Base-by-base conservation (phyloP, 192 early-diverging fungal species). In the Entomortierella chlamydospora region DNA sequence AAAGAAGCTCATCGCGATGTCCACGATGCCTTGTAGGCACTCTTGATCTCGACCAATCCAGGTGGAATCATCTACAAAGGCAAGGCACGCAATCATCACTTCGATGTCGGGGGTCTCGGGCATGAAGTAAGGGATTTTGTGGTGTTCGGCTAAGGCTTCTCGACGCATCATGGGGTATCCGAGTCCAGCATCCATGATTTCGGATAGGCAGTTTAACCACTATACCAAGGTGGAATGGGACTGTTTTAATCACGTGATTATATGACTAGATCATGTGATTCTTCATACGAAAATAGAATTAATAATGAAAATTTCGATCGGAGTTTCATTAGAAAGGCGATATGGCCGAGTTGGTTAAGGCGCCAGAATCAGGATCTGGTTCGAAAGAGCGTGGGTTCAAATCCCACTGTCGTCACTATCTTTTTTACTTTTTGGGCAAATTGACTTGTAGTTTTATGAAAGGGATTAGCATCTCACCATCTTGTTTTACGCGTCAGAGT, bases 361-460 rank as follows among this genome's bases (percentile, higher is more conserved):
- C 69, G 69, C 69, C 69, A 72, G 70, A 72, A 72, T 72, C 70
- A 72, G 70, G 70, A 72, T 72, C 70, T 72, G 70, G 70, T 72
- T 61, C 70, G 70, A 72, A 72, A 72, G 70, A 51, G 61, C 71
- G 70, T 72, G 70, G 71, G 71, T 73, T 73, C 71, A 73, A 73
- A 65, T 73, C 71, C 69, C 69, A 71, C 69, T 61, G 69, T 71
- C 69, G 60, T 71, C 60, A 62, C 41, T 62, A 43, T 54, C 45
- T 54, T 26, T 29, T 56, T 41, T 41, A 41, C 13, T 41, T 41
- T 41, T 41, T 41, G n/a, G n/a, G n/a, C n/a, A n/a, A n/a, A n/a
- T n/a, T n/a, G n/a, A n/a, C n/a, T n/a, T n/a, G n/a, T n/a, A n/a
- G n/a, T n/a, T n/a, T n/a, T n/a, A n/a, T n/a, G n/a, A n/a, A n/a